These are phyloP conservation scores for Microstroma glucosiphilum DNA, from an alignment of 1,284 basidiomycete genomes.

Conservation along the genomic window DNA sequence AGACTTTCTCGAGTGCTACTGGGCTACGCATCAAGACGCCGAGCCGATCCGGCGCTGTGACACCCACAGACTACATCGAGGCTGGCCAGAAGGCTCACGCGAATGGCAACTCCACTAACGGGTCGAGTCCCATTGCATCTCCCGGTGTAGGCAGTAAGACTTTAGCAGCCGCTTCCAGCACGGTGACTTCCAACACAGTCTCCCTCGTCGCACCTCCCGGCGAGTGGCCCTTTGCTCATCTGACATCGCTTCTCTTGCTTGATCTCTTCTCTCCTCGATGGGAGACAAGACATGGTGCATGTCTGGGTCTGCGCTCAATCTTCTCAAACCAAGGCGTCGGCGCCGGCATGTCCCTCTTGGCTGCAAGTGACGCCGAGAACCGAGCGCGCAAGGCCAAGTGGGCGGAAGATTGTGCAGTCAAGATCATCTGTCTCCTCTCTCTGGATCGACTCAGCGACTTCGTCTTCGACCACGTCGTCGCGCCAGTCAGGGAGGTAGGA, in stretches of 20 bases:
- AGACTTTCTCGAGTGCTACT: constrained; percentile 10
- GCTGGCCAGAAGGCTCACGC: neutral
- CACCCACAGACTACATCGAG: neutral
- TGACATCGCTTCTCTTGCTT: constrained; percentile 73
- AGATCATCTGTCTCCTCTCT: constrained; percentile 84
- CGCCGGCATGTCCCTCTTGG: constrained; percentile 61
- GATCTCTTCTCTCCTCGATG: constrained; percentile 78
- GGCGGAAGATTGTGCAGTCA: constrained; percentile 81
- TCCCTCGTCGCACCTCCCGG: constrained; percentile 56
- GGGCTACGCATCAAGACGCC: constrained; percentile 7
- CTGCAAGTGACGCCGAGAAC: constrained; percentile 19
- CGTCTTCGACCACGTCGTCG: constrained; percentile 92
- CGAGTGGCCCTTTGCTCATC: constrained; percentile 80
- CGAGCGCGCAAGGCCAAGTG: constrained; percentile 64
- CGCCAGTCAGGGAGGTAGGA: constrained; percentile 92
- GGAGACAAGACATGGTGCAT: constrained; percentile 91
- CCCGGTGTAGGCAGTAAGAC: neutral
- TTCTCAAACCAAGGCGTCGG: constrained; percentile 76
- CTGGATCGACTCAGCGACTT: constrained; percentile 97
- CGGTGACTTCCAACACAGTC: constrained; percentile 20
- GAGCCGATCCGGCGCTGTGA: neutral
- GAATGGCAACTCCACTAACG: constrained; percentile 18
- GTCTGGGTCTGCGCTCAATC: constrained; percentile 82
- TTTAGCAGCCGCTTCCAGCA: constrained; percentile 22
- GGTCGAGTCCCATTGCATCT: constrained; percentile 16